phyloP scores from a whole-genome alignment of 805 yeast genomes.

The Wickerhamiella parazyma region DNA sequence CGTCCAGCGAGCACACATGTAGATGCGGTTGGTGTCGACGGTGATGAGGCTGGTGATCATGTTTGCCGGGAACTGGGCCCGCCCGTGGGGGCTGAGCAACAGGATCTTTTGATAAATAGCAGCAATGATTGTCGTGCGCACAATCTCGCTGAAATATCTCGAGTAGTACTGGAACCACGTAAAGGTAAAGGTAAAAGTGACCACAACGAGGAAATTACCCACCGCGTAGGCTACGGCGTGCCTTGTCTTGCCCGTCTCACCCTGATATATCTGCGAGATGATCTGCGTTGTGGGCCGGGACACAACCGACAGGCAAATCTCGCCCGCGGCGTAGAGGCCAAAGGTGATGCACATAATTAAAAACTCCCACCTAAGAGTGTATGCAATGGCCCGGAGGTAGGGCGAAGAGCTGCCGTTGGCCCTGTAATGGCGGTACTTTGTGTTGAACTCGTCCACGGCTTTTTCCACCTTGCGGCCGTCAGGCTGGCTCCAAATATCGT shows the following conservation, averaged over 20 bases:
- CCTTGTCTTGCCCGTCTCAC: not conserved
- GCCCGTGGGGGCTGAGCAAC: conserved; percentile 42
- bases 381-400: conserved; percentile 17
- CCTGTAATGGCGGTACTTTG: conserved; percentile 11
- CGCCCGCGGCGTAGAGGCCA: conserved; percentile 15
- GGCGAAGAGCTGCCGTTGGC: conserved; percentile 4
- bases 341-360: conserved; percentile 6
- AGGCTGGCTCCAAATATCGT: conserved; percentile 16
- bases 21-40: conserved; percentile 70
- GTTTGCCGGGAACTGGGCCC: conserved; percentile 49
- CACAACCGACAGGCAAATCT: conserved; percentile 18
- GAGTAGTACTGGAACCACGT: conserved; percentile 47
- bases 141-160: conserved; percentile 53
- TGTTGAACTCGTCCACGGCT: conserved; percentile 13
- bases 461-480: conserved; percentile 14
- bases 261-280: conserved; percentile 12
- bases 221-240: conserved; percentile 66
- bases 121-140: conserved; percentile 56
- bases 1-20: conserved; percentile 30
- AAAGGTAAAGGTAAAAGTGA: conserved; percentile 28
- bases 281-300: conserved; percentile 15
- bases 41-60: conserved; percentile 66
- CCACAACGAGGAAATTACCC: conserved; percentile 48
- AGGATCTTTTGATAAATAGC: conserved; percentile 59
- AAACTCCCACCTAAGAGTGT: conserved; percentile 17